A percentile compares a stretch with the other conserved stretches of the same genome.
Conservation (phyloP, 2,329 filamentous ascomycete species). For the Aspergillus japonicus region DNA sequence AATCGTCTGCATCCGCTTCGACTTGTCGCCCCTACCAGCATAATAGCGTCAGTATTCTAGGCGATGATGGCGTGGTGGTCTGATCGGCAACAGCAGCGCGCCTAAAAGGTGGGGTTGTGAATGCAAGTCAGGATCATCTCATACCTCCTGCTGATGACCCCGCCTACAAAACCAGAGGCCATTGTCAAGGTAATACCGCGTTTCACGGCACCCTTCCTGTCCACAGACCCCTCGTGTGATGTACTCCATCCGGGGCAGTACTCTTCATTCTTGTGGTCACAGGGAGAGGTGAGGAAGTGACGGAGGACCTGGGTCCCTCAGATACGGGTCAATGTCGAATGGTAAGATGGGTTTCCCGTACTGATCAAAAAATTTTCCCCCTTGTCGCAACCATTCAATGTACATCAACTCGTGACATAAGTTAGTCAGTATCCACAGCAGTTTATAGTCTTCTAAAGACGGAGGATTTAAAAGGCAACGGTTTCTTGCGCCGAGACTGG, state of each 20-base stretch:
- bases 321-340: not conserved
- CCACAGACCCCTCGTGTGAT: slow-evolving; percentile 51
- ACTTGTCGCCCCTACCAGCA: slow-evolving; percentile 42
- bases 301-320: slow-evolving; percentile 5
- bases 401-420: not conserved
- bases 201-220: slow-evolving; percentile 67
- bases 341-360: not conserved
- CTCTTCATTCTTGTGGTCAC: slow-evolving; percentile 28
- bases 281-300: not conserved
- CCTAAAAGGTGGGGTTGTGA: not conserved
- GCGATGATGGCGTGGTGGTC: slow-evolving; percentile 2
- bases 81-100: not conserved
- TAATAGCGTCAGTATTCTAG: not conserved
- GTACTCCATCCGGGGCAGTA: slow-evolving; percentile 41
- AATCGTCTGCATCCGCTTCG: slow-evolving; percentile 66
- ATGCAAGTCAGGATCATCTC: slow-evolving; percentile 11
- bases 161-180: slow-evolving; percentile 76
- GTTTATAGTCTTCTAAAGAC: too few relatives aligned
- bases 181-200: slow-evolving; percentile 70
- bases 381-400: not conserved
- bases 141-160: slow-evolving; percentile 75
- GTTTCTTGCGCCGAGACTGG: too few relatives aligned
- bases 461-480: too few relatives aligned
- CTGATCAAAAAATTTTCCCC: not conserved
- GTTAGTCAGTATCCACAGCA: not conserved